Base-by-base conservation (phyloP, 352 stramenopile genomes). In the Phytophthora europaea region DNA sequence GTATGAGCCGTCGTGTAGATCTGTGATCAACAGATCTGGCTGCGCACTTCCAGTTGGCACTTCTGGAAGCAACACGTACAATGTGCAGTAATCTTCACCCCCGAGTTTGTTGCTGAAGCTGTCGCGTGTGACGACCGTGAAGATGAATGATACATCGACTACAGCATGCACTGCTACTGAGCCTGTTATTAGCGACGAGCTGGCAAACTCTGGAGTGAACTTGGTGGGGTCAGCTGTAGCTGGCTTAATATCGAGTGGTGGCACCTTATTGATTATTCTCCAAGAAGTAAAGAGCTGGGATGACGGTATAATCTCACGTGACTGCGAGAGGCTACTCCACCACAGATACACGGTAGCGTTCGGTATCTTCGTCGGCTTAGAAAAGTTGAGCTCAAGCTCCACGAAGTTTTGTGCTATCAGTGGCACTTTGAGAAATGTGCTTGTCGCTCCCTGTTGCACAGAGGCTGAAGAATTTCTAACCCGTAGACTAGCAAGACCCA, bases 291-390 rank as follows among this genome's bases (percentile, higher is more conserved):
- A 91, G 4, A 91, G 64, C 5, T 69, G 69, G 38, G 55, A 77
- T 2, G 81, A 56, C 12, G 83, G 73, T 34, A 95, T 72, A 18
- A 87, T 53, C 64, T 89, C 68, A 13, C 61, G 67, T 0, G 60
- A 36, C 50, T 90, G 82, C 9, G 82, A 93, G 0, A 84, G 28
- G 74, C 88, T 94, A 52, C 72, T 67, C 88, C 88, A 95, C 38
- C 70, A 70, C 20, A 95, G 26, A 6, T 71, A 67, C 2, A 91
- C 65, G 4, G 65, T 70, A 4, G 71, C 84, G 40, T 70, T 88
- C 4, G 76, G 68, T 10, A 83, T 20, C 4, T 53, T 31, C 10
- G 10, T 56, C 1, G 73, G 68, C 64, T 95, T 94, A 2, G 80
- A 80, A 48, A 83, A 92, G 47, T 85, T 82, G 36, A 90, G 26